Evolutionary conservation across 768 basidiomycete species (phyloP).

Genomic region (Boletus huronensis): DNA sequence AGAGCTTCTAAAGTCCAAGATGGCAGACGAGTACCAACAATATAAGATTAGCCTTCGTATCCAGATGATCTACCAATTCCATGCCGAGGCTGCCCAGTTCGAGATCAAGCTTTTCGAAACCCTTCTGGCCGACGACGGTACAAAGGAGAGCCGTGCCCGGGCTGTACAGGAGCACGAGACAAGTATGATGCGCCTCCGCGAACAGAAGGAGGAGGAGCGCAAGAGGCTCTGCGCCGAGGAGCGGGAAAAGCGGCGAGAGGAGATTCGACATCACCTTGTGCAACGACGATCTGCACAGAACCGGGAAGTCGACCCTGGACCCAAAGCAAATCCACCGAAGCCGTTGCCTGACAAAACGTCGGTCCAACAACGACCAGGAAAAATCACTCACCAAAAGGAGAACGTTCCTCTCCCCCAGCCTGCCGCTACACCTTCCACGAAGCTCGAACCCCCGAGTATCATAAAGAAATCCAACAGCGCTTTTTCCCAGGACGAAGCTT

Average conservation of each 20-base stretch:
- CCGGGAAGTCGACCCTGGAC: conserved; percentile 12
- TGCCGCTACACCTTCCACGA: conserved; percentile 6
- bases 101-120: conserved; percentile 30
- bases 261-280: conserved; percentile 17
- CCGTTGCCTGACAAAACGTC: conserved; percentile 14
- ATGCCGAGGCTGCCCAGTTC: conserved; percentile 27
- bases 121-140: conserved; percentile 25
- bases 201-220: conserved; percentile 32
- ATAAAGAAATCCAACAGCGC: conserved; percentile 27
- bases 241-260: conserved; percentile 24
- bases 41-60: conserved; percentile 32
- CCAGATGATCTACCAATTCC: conserved; percentile 34
- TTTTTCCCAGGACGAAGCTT: conserved; percentile 25
- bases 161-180: conserved; percentile 32
- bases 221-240: conserved; percentile 30
- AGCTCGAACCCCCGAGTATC: conserved; percentile 20
- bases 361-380: conserved; percentile 12
- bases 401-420: conserved; percentile 18
- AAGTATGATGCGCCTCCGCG: conserved; percentile 32
- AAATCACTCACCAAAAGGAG: conserved; percentile 27
- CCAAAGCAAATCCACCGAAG: conserved; percentile 14
- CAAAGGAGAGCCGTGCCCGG: conserved; percentile 28
- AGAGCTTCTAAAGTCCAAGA: conserved; percentile 29
- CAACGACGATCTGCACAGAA: conserved; percentile 20
- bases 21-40: conserved; percentile 32